Evolutionary conservation across 495 filamentous ascomycete species (phyloP), one percentile per base, ranked within the genome.

Genomic region (Aspergillus bertholletiae): DNA sequence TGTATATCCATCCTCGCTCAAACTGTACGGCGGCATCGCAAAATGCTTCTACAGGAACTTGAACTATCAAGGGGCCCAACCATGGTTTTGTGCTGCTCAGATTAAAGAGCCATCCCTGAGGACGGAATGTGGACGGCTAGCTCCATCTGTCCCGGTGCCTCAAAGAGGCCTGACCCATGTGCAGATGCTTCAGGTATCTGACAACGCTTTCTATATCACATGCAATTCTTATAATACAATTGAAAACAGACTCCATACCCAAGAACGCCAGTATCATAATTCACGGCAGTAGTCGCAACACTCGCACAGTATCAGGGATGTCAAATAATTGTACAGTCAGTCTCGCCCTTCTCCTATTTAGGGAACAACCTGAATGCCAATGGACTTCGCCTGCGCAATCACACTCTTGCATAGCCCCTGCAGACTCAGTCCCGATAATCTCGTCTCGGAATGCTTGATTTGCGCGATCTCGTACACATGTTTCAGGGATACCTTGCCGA

Each of bases 381-480:
- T 86, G 21, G 90, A 92, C 74, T 84, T 92, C 62, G 91, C 90
- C 73, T 96, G 89, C 49, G 81, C 84, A 59, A 98, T 88, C 55
- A 99, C 81, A 63, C 85, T 86, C 78, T 85, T 89, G 71, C 87
- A 90, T 46, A 99, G 59, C 1, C 90, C 89, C 74, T 93, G 82
- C 58, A 97, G 65, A 43, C 83, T 79, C 69, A 96, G 67, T 34
- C 90, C 92, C 8, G 87, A 88, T 59, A 97, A 75, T 51, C 94
- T 77, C 49, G 85, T 75, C 75, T 98, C 94, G 51, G 80, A 74
- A 56, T 90, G 84, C 80, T 99, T 99, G 72, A 97, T 96, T 77
- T 89, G 88, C 63, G 94, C 94, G 70, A 99, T 99, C 78, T 97
- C 93, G 67, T 93, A 97, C 45, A 99, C 74, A 74, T 99, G 94